Percentiles rank a stretch among this genome's conserved stretches.
Conservation (phyloP, 169 alveolate species). For the Plasmodium billcollinsi region DNA sequence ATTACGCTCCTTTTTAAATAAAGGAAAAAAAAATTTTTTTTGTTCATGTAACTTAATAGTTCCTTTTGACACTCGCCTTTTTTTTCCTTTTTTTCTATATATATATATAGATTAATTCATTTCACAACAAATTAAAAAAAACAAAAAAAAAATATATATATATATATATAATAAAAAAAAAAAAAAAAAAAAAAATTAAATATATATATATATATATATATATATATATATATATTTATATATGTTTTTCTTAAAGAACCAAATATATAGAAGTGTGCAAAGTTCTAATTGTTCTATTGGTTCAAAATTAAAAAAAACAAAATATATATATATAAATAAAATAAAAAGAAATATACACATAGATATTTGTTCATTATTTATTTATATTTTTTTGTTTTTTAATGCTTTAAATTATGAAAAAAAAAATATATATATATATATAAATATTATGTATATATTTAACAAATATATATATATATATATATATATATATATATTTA, state of each 20-base stretch:
- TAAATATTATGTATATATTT: background rate
- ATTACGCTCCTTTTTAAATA: constrained; percentile 24
- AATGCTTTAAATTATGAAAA: constrained; percentile 9
- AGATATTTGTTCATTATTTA: constrained; percentile 8
- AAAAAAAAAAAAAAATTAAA: constrained; percentile 4
- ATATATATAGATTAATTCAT: background rate
- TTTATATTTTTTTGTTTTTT: constrained; percentile 7
- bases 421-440: constrained; percentile 31
- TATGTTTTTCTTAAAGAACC: background rate
- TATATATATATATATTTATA: too few species aligned
- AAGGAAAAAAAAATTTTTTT: background rate
- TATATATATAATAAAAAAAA: background rate
- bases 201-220: background rate
- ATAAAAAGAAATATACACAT: background rate
- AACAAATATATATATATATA: background rate
- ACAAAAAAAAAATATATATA: background rate
- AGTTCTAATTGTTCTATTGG: constrained; percentile 20
- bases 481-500: background rate
- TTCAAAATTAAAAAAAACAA: constrained; percentile 43
- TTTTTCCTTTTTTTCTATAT: background rate
- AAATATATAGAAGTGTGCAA: constrained; percentile 58
- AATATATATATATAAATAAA: constrained; percentile 2
- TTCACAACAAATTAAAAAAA: background rate
- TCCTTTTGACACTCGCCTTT: constrained; percentile 26
- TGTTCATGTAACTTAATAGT: constrained; percentile 20